Evolutionary conservation across 352 stramenopile genomes (phyloP).

Genomic region (Phytopythium aichiense): DNA sequence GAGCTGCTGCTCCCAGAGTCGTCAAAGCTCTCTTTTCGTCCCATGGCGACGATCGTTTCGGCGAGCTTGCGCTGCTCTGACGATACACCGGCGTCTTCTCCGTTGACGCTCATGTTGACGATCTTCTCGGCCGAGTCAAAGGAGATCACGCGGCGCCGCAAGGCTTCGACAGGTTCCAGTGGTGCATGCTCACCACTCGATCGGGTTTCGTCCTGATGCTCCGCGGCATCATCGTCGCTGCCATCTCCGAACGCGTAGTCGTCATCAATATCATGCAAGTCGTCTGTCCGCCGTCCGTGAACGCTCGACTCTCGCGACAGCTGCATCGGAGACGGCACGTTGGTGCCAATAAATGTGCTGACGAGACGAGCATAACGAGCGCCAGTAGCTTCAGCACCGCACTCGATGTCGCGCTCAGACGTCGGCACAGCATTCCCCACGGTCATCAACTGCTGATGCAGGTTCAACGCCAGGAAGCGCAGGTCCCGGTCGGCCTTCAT

Average conservation of each 20-base stretch:
- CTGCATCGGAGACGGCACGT: constrained; percentile 36
- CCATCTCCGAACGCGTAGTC: constrained; percentile 24
- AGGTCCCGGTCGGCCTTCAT: constrained; percentile 82
- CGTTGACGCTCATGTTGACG: constrained; percentile 49
- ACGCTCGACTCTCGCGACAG: constrained; percentile 24
- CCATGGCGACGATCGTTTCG: constrained; percentile 71
- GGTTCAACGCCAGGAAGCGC: constrained; percentile 76
- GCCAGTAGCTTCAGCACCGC: constrained; percentile 30
- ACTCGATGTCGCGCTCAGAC: constrained; percentile 46
- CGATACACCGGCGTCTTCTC: constrained; percentile 29
- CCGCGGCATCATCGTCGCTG: constrained; percentile 8
- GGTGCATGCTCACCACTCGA: constrained; percentile 10
- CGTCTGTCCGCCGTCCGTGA: constrained; percentile 22
- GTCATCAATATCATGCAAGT: constrained; percentile 27
- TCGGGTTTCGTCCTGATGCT: constrained; percentile 12
- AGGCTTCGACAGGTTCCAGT: constrained; percentile 52
- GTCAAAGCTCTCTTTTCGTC: constrained; percentile 17
- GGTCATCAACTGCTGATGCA: constrained; percentile 82
- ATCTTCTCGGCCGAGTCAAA: constrained; percentile 77
- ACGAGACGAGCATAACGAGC: constrained; percentile 47
- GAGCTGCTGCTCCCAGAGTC: constrained; percentile 5
- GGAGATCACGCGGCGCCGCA: constrained; percentile 65
- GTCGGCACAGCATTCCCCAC: constrained; percentile 67
- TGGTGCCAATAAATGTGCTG: constrained; percentile 50
- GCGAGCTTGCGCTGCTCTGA: constrained; percentile 62